Base-by-base conservation (phyloP, 2,329 filamentous ascomycete species). In the Xenoacremonium recifei region DNA sequence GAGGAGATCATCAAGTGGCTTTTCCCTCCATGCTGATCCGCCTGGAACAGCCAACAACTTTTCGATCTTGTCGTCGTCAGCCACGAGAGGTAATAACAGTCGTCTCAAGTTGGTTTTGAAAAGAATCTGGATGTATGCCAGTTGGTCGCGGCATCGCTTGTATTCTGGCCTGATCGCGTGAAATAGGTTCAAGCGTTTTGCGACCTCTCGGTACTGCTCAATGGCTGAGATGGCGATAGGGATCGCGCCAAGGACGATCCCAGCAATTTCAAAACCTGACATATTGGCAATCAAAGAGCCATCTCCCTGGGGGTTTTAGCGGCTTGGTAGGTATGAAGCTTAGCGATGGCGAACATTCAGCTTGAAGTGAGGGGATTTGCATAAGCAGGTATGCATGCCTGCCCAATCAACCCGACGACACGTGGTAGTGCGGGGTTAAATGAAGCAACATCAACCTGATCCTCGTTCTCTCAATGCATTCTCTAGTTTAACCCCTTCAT, bases 41-140 rank as follows among this genome's bases (percentile, higher is more conserved):
- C 51, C 51, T 0, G 53, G 55, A 13, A 53, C 32, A 3, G 35
- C 18, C 3, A 56, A 35, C 21, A 59, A 21, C n/a, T 44, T 23
- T 12, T 45, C n/a, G 17, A 58, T 31, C 29, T 39, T 34, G 17
- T 31, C 34, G 10, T 54, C 49, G 16, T 58, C 52, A 5, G 41
- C 31, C 6, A 50, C 40, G 0, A 58, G 23, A 4, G 56, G 55
- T 3, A 58, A 37, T 2, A 61, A 32, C 2, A 61, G 48, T 20
- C 42, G 39, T 34, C 40, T 50, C 36, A 58, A 36, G 27, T 57
- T 44, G 2, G 21, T 13, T 10, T 27, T 41, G 19, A 57, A 53
- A 6, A 17, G 23, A 9, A 51, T n/a, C n/a, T 23, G 38, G 7
- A 50, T 42, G 25, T 30, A 44, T 16, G 29, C 20, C 4, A 43